Conservation (phyloP, 371 early-diverging fungal species). For the Mortierella polycephala region DNA sequence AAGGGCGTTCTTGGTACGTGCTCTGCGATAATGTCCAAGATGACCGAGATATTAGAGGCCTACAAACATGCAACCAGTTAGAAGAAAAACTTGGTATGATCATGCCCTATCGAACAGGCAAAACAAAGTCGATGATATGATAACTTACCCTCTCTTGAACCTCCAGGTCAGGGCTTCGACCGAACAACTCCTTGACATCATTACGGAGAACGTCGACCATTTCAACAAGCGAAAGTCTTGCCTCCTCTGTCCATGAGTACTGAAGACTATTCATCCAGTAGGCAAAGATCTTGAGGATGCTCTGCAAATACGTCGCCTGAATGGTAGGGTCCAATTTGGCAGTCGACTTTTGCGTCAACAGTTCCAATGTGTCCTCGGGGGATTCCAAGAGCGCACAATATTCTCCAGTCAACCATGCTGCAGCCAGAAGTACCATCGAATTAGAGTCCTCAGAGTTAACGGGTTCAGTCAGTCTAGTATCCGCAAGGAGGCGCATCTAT, state of each 20-base stretch:
- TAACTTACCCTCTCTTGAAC: slow-evolving; percentile 82
- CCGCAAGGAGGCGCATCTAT: slow-evolving; percentile 67
- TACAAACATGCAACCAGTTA: slow-evolving; percentile 13
- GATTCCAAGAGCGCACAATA: slow-evolving; percentile 70
- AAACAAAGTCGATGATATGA: background rate
- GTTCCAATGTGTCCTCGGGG: slow-evolving; percentile 65
- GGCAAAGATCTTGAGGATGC: slow-evolving; percentile 78
- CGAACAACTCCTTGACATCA: slow-evolving; percentile 49
- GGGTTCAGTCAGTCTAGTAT: slow-evolving; percentile 71
- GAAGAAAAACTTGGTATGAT: background rate
- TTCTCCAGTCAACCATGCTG: slow-evolving; percentile 93
- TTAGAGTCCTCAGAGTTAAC: slow-evolving; percentile 73
- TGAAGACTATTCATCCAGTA: slow-evolving; percentile 71
- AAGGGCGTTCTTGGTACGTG: slow-evolving; percentile 42
- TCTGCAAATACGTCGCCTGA: slow-evolving; percentile 80
- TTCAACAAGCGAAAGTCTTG: slow-evolving; percentile 63
- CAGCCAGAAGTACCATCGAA: slow-evolving; percentile 82
- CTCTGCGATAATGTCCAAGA: slow-evolving; percentile 65
- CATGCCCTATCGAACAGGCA: background rate
- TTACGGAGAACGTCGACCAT: slow-evolving; percentile 59
- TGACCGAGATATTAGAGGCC: slow-evolving; percentile 67
- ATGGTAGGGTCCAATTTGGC: slow-evolving; percentile 68
- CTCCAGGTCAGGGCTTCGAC: slow-evolving; percentile 73
- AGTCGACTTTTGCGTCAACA: slow-evolving; percentile 65
- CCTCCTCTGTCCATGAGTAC: slow-evolving; percentile 68